A percentile compares a stretch with the other conserved stretches of the same genome.
Conservation (phyloP, 2,329 filamentous ascomycete genomes). For the Fusarium sp. region DNA sequence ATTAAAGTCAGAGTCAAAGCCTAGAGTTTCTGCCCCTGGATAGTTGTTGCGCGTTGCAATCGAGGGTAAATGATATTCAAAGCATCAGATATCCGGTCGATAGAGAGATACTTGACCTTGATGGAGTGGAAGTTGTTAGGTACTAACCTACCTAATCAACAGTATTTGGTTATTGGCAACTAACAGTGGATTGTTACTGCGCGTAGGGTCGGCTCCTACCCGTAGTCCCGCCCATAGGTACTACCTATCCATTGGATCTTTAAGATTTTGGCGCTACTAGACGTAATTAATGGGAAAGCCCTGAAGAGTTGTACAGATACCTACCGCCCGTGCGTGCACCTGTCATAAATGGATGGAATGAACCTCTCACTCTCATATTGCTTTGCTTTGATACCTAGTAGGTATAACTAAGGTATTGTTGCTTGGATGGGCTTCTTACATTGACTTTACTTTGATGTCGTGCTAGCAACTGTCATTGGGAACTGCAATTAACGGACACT, state of each 20-base stretch:
- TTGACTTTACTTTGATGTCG: not conserved
- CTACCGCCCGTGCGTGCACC: constrained; percentile 3
- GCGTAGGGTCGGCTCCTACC: not conserved
- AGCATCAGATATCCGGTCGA: constrained; percentile 12
- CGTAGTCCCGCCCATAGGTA: not conserved
- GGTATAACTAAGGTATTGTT: too few species aligned
- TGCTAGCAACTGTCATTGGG: not conserved
- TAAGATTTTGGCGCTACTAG: constrained; percentile 8
- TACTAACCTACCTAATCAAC: too few species aligned
- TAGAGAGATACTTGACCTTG: constrained; percentile 21
- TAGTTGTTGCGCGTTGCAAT: not conserved
- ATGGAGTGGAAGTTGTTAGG: not conserved
- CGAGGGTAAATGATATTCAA: not conserved
- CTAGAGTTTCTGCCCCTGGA: constrained; percentile 13
- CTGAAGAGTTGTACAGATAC: constrained; percentile 2
- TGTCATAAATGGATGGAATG: constrained; percentile 10
- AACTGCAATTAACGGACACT: not conserved
- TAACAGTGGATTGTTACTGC: constrained; percentile 30
- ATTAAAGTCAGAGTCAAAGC: not conserved
- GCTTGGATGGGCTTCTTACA: not conserved
- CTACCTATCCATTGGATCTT: not conserved
- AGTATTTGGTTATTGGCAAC: constrained; percentile 21
- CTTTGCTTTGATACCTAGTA: not conserved
- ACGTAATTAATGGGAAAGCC: constrained; percentile 3
- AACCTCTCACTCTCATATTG: constrained; percentile 8